Evolutionary conservation across 169 alveolate genomes (phyloP), one percentile per base, ranked within the genome.

Genomic region (Cryptosporidium canis): DNA sequence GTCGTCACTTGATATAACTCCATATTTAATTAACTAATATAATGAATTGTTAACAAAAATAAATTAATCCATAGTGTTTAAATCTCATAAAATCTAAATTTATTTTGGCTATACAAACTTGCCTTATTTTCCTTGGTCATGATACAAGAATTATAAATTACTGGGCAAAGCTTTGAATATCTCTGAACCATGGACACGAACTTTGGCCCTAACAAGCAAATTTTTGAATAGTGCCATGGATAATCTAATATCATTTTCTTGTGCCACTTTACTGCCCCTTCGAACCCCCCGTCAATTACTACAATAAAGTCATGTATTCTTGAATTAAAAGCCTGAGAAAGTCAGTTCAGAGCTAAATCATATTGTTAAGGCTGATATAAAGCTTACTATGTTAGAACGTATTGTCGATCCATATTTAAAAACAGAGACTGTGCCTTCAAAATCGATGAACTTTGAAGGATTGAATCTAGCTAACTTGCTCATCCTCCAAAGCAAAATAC

Each of bases 231-330:
- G 43, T 77, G 87, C 12, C 31, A 29, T 9, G 87, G 63, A 41
- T 61, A 77, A 55, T 53, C 27, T 6, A 6, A 21, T n/a, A 56
- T 43, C 41, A 61, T 55, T 9, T 35, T 39, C 27, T 29, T 7
- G 44, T 77, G 87, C 87, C 87, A 77, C 39, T 58, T 41, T 24
- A 58, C 11, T 16, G 87, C 71, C 14, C 24, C n/a, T 24, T 56
- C 27, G 6, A 33, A 14, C 18, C 71, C 87, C 3, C 29, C 61
- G 21, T 61, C 66, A 24, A 77, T 63, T 4, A 77, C 72, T 9
- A 77, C 87, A 29, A 77, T 58, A 24, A 56, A 77, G 48, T 77
- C 87, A 21, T 77, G 87, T 14, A 77, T 77, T 58, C 87, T 77
- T 24, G 31, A 27, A 14, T 53, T 58, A 58, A 41, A 77, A 5